Percentiles rank a stretch among this genome's conserved stretches.
phyloP scores from a whole-genome alignment of 208 protist genomes.

The Wallacemonas sp. region DNA sequence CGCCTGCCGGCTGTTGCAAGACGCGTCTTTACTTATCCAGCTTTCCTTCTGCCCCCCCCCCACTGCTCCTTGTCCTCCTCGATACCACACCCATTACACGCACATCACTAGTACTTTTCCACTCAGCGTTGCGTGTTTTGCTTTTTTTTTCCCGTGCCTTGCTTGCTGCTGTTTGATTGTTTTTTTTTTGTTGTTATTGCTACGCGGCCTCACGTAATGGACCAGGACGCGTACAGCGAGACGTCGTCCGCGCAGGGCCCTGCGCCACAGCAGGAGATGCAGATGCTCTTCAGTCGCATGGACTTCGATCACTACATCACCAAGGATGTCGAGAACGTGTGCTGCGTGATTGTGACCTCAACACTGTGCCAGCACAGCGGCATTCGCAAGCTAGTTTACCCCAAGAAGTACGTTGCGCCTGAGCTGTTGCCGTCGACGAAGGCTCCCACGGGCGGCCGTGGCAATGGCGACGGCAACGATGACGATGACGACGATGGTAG shows the following conservation, averaged over 20 bases:
- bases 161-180: no score
- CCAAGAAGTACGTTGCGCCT: slow-evolving; percentile 22
- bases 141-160: no score
- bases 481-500: slow-evolving; percentile 15
- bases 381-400: slow-evolving; percentile 50
- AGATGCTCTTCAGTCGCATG: slow-evolving; percentile 55
- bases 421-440: not conserved
- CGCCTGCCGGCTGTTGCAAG: no score
- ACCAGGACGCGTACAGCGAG: slow-evolving; percentile 36
- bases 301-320: slow-evolving; percentile 65
- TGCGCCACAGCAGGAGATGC: slow-evolving; percentile 49
- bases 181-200: no score
- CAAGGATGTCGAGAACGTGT: slow-evolving; percentile 64
- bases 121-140: no score
- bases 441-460: not conserved
- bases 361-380: slow-evolving; percentile 75
- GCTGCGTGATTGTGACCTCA: slow-evolving; percentile 76
- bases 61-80: no score
- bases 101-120: no score
- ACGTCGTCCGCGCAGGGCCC: slow-evolving; percentile 25
- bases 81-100: no score
- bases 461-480: slow-evolving; percentile 11
- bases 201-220: no score
- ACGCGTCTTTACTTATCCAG: no score
- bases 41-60: no score